Conservation (phyloP, 169 alveolate species). For the Plasmodium billcollinsi region DNA sequence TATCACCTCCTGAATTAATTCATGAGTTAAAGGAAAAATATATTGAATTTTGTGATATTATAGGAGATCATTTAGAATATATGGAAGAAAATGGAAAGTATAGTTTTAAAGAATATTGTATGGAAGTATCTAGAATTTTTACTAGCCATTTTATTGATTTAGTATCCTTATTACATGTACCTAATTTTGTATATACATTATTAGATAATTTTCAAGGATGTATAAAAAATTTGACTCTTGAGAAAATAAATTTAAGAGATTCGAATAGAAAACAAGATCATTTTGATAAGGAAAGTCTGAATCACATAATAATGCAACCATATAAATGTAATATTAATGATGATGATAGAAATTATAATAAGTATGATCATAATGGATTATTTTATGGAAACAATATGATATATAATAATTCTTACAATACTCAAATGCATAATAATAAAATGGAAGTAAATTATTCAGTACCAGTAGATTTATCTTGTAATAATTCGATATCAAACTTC, state of each 20-base stretch:
- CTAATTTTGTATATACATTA: slow-evolving; percentile 11
- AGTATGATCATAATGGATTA: too few relatives aligned
- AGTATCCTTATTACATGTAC: slow-evolving; percentile 34
- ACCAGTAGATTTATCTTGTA: neutral
- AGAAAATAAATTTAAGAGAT: neutral
- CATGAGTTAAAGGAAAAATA: slow-evolving; percentile 16
- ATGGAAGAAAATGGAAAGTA: slow-evolving; percentile 22
- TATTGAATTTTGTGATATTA: slow-evolving; percentile 35
- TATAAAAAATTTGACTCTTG: neutral
- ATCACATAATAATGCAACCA: too few relatives aligned
- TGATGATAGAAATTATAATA: too few relatives aligned
- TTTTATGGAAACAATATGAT: neutral
- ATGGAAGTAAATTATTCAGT: slow-evolving; percentile 14
- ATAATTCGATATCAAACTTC: neutral
- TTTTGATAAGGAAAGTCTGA: too few relatives aligned
- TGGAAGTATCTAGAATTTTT: slow-evolving; percentile 27
- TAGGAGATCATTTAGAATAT: slow-evolving; percentile 37
- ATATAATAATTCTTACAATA: neutral
- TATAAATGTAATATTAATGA: too few relatives aligned
- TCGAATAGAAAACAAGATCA: too few relatives aligned
- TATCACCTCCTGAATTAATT: slow-evolving; percentile 1
- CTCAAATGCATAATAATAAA: slow-evolving; percentile 9
- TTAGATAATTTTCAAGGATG: slow-evolving; percentile 6
- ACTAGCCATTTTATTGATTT: slow-evolving; percentile 17
- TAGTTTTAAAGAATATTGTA: slow-evolving; percentile 49